Base-by-base conservation (phyloP, 2,329 filamentous ascomycete species). In the Paraphaeosphaeria sporulosa region DNA sequence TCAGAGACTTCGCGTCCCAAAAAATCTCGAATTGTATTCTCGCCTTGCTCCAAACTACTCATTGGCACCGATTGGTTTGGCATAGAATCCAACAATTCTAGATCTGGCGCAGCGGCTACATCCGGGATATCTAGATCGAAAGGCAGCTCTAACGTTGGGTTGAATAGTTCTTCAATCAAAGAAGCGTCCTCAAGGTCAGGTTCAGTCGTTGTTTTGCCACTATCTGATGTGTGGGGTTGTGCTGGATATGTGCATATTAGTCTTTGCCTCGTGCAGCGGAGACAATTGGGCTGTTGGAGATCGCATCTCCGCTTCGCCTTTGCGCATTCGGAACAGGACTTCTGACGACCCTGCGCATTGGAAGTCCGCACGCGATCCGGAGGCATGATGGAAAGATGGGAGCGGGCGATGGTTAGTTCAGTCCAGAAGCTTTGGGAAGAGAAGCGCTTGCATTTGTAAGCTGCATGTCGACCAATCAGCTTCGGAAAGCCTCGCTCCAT, bases 281-380 rank as follows among this genome's bases (percentile, higher is more conserved):
- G 72, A 65, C 86, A 89, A 13, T 79, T 69, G 1, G 86, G 86
- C 15, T 80, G 69, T 19, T 78, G 79, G 40, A 84, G 80, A 64
- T 86, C 83, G 70, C 86, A 88, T 50, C 83, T 83, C 15, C 86
- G 81, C 71, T 88, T 88, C 25, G 85, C 81, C 65, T 81, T 83
- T 50, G 82, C 85, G 74, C 86, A 88, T 27, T 82, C 81, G 3
- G 80, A 76, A 66, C 86, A 89, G 3, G 86, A 85, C 73, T 86
- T 88, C 49, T 85, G 83, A 25, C 74, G 57, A 6, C 72, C 68
- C 48, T 75, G 70, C 12, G 62, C 4, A 23, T 74, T 75, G 13
- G 34, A 17, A 12, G 59, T 57, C 17, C 67, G 66, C 17, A 50
- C 51, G 21, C 67, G 63, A 12, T 68, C 80, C 47, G 79, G 83